A percentile compares a stretch with the other conserved stretches of the same genome.
These are phyloP conservation scores for Mycocentrospora acerina DNA, from an alignment of 2,329 filamentous ascomycete genomes.

Conservation along the genomic window DNA sequence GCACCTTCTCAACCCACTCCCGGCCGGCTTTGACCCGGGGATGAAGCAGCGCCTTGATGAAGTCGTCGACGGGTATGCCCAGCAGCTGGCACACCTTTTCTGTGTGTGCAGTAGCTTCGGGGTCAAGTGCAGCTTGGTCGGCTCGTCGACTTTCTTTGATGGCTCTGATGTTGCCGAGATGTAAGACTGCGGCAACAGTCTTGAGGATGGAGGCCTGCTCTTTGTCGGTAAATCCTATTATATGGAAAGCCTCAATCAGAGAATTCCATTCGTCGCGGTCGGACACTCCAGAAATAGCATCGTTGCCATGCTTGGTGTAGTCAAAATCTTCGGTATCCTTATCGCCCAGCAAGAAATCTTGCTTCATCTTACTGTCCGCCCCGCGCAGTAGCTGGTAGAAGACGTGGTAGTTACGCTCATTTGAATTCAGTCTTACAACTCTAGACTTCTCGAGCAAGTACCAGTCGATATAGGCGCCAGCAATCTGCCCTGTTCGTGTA, in stretches of 20 bases:
- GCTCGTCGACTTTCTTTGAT: constrained; percentile 86
- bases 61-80: constrained; percentile 80
- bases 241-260: constrained; percentile 85
- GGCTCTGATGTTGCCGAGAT: constrained; percentile 88
- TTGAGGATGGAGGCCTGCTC: constrained; percentile 82
- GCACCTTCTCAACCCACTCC: constrained; percentile 98
- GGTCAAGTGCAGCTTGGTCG: constrained; percentile 82
- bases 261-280: constrained; percentile 88
- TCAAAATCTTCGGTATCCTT: constrained; percentile 83
- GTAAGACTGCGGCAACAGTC: constrained; percentile 87
- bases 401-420: constrained; percentile 94
- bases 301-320: constrained; percentile 89
- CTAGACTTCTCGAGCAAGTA: constrained; percentile 98
- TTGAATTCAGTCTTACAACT: constrained; percentile 82
- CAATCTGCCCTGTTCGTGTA: constrained; percentile 81
- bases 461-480: constrained; percentile 97
- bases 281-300: constrained; percentile 86
- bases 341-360: constrained; percentile 73
- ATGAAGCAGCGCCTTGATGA: constrained; percentile 84
- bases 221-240: constrained; percentile 89
- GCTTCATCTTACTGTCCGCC: constrained; percentile 70
- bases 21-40: constrained; percentile 92
- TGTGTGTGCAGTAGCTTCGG: constrained; percentile 73
- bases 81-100: constrained; percentile 80
- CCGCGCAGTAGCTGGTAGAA: constrained; percentile 95